Base-by-base conservation (phyloP, 1,284 basidiomycete genomes). In the Naganishia sp. region DNA sequence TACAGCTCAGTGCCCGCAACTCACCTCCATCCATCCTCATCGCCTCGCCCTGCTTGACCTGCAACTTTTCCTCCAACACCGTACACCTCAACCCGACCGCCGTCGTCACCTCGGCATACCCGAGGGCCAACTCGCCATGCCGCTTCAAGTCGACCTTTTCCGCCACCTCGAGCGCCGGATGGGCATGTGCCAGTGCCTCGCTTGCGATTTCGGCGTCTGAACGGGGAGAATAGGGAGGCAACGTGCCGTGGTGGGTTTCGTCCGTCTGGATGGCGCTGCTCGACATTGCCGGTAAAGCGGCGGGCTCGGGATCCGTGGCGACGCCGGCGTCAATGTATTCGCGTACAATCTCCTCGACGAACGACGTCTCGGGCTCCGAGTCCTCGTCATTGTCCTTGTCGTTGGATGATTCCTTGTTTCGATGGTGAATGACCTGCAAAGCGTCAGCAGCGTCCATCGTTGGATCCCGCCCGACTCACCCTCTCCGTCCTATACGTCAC, bases 191-290 rank as follows among this genome's bases (percentile, higher is more conserved):
- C 3, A 66, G 47, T 10, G 57, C 54, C 7, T 66, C 56, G 10
- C 60, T 28, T 18, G 56, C 21, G 9, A 45, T 43, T n/a, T 46
- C 25, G 13, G 35, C 21, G 39, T 57, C 55, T 5, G 55, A 46
- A n/a, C 57, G 57, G 1, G 65, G 56, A 0, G 65, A 60, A 45
- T 66, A 66, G n/a, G 65, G 65, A 6, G 65, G 65, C 17, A 66
- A 32, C 7, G 45, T 32, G 49, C 50, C 53, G 21, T 57, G 49
- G 41, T 60, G 56, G 25, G 65, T 60, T 43, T 60, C 49, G 41
- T 66, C 65, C 2, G 65, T 66, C 21, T 66, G 65, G n/a, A 53
- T 61, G 3, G 65, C 15, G 18, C 31, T 35, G 25, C 49, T 57
- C 28, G 49, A 23, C 28, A 41, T 60, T n/a, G 53, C 50, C 7